Evolutionary conservation across 2,329 filamentous ascomycete genomes (phyloP).

Genomic region (Exophiala sp.): DNA sequence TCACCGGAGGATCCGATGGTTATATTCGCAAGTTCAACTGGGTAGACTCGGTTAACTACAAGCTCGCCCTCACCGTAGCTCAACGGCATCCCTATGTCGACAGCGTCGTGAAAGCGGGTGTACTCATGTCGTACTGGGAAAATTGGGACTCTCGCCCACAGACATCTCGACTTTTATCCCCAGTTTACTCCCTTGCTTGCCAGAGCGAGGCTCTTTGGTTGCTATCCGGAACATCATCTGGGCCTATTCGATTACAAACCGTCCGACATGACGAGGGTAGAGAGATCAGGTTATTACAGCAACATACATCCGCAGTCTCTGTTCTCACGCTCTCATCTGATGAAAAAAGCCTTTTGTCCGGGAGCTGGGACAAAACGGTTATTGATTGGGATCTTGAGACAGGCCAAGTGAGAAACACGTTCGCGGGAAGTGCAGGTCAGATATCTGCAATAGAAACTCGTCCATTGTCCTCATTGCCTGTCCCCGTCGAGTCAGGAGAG

Average conservation of each 20-base stretch:
- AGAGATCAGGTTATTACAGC: slow-evolving; percentile 70
- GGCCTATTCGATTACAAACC: slow-evolving; percentile 86
- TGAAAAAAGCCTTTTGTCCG: slow-evolving; percentile 80
- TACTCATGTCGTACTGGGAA: slow-evolving; percentile 96
- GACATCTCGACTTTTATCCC: slow-evolving; percentile 47
- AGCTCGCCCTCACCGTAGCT: slow-evolving; percentile 85
- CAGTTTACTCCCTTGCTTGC: slow-evolving; percentile 88
- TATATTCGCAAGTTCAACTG: slow-evolving; percentile 98
- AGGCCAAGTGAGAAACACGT: slow-evolving; percentile 68
- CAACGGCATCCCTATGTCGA: slow-evolving; percentile 96
- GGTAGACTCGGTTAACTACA: slow-evolving; percentile 88
- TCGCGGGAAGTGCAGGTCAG: slow-evolving; percentile 71
- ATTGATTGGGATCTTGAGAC: slow-evolving; percentile 93
- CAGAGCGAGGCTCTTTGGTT: slow-evolving; percentile 89
- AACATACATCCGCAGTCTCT: slow-evolving; percentile 87
- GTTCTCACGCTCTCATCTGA: slow-evolving; percentile 76
- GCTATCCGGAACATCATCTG: slow-evolving; percentile 81
- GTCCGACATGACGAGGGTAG: slow-evolving; percentile 93
- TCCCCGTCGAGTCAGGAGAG: slow-evolving; percentile 66
- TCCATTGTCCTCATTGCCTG: slow-evolving; percentile 65
- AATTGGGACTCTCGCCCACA: slow-evolving; percentile 67
- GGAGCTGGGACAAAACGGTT: slow-evolving; percentile 93
- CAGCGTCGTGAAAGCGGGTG: slow-evolving; percentile 89
- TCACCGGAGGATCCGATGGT: slow-evolving; percentile 87
- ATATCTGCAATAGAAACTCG: slow-evolving; percentile 83